A percentile compares a stretch with the other conserved stretches of the same genome.
Evolutionary conservation across 2,329 filamentous ascomycete species (phyloP).

Genomic region (Colletotrichum orchidophilum): DNA sequence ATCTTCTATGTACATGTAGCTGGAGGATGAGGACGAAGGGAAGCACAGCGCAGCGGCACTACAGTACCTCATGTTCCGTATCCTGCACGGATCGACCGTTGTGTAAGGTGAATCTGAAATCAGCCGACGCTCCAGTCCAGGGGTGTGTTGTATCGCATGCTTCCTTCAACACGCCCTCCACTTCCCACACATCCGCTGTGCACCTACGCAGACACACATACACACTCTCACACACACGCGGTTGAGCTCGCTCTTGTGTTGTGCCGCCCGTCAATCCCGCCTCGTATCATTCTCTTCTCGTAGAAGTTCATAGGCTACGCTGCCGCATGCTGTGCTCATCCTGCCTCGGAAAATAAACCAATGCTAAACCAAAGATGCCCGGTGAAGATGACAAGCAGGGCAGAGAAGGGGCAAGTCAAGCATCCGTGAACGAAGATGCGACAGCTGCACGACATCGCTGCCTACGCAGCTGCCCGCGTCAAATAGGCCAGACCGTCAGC

Average conservation of each 20-base stretch:
- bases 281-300: neutral
- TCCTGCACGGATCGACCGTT: conserved; percentile 30
- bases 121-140: neutral
- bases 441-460: conserved; percentile 26
- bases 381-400: neutral
- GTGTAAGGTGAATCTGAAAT: conserved; percentile 14
- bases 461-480: neutral
- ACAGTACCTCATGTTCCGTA: conserved; percentile 1
- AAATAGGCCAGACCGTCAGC: neutral
- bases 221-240: neutral
- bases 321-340: neutral
- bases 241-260: neutral
- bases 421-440: neutral
- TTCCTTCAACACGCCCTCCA: neutral
- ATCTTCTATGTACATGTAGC: neutral
- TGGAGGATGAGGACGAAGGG: neutral
- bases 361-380: neutral
- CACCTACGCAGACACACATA: neutral
- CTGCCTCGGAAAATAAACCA: neutral
- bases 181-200: neutral
- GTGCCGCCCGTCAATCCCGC: neutral
- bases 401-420: neutral
- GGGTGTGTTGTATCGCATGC: neutral
- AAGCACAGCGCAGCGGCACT: neutral
- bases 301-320: neutral